Conservation (phyloP, 306 rosid genomes). For the Phaseolus lunatus region DNA sequence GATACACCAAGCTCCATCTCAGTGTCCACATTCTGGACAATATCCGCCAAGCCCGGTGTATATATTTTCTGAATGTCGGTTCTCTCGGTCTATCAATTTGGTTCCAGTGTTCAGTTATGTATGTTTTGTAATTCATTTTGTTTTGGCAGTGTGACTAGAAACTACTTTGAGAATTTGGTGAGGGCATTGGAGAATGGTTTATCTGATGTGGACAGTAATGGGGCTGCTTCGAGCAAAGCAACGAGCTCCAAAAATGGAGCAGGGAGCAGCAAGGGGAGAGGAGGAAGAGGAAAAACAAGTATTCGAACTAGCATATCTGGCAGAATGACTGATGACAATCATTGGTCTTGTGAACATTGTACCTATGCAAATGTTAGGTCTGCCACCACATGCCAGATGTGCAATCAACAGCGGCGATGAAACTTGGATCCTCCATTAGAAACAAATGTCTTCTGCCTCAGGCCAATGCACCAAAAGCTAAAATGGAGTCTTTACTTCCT, state of each 20-base stretch:
- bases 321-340: constrained; percentile 47
- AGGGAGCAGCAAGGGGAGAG: constrained; percentile 59
- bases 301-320: constrained; percentile 42
- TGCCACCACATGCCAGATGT: constrained; percentile 56
- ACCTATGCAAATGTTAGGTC: constrained; percentile 57
- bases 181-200: constrained; percentile 73
- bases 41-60: neutral
- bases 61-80: neutral
- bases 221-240: constrained; percentile 66
- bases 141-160: constrained; percentile 67
- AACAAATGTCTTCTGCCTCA: constrained; percentile 19
- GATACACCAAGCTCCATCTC: neutral
- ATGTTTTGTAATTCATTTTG: constrained; percentile 40
- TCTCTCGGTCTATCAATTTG: constrained; percentile 8
- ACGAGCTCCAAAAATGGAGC: constrained; percentile 57
- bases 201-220: constrained; percentile 60
- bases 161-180: constrained; percentile 74
- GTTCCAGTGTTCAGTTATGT: constrained; percentile 3
- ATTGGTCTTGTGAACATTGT: constrained; percentile 59
- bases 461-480: constrained; percentile 34
- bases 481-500: constrained; percentile 28
- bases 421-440: constrained; percentile 23
- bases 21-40: neutral
- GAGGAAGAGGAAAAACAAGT: constrained; percentile 61
- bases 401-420: constrained; percentile 58